Evolutionary conservation across 2,329 filamentous ascomycete species (phyloP).

Genomic region (Fusarium foetens): DNA sequence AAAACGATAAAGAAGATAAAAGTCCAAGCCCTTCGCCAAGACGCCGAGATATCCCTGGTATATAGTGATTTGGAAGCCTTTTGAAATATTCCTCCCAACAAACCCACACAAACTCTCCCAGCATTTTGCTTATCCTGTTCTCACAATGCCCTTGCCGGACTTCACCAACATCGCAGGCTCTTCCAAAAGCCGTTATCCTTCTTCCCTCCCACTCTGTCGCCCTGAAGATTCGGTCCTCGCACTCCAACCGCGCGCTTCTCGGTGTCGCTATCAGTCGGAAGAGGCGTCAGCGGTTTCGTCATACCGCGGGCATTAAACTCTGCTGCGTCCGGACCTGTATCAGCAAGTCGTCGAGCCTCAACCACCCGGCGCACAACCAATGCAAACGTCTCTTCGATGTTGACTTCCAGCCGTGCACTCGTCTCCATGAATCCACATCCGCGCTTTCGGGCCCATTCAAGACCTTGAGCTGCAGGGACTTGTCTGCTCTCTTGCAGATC

Average conservation of each 20-base stretch:
- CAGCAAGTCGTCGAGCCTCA: conserved; percentile 64
- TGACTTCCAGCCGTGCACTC: conserved; percentile 83
- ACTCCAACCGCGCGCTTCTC: conserved; percentile 61
- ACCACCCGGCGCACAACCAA: conserved; percentile 71
- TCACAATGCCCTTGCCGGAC: neutral
- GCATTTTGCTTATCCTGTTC: neutral
- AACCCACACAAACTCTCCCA: conserved; percentile 1
- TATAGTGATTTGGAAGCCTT: conserved; percentile 42
- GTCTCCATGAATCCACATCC: conserved; percentile 93
- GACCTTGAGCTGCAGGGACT: conserved; percentile 74
- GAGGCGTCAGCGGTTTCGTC: conserved; percentile 67
- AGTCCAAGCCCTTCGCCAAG: conserved; percentile 35
- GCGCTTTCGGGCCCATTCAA: conserved; percentile 79
- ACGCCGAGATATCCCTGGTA: conserved; percentile 47
- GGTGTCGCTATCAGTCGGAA: conserved; percentile 53
- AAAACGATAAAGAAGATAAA: conserved; percentile 4
- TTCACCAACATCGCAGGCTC: conserved; percentile 66
- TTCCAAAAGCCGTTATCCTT: conserved; percentile 63
- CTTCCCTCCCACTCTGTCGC: conserved; percentile 55
- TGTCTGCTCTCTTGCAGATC: conserved; percentile 76
- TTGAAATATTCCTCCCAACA: conserved; percentile 26
- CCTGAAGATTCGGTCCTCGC: conserved; percentile 56
- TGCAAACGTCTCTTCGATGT: conserved; percentile 90
- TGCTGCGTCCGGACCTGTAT: conserved; percentile 56
- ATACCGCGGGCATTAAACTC: conserved; percentile 62